phyloP scores from a whole-genome alignment of 2,329 filamentous ascomycete genomes.

The Ceratocystis alfenasii region DNA sequence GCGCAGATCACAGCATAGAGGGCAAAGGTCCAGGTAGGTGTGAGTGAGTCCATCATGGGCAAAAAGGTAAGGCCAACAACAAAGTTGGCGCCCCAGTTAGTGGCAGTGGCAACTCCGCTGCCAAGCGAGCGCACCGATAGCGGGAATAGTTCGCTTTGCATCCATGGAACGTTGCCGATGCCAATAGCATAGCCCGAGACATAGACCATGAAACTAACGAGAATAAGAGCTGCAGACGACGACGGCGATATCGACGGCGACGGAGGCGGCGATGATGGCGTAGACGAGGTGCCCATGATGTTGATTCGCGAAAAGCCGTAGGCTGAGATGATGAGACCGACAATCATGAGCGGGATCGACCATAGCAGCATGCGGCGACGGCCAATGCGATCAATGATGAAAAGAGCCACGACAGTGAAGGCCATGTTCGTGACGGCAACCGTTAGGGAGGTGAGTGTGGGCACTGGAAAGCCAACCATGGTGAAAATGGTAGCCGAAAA shows the following conservation, averaged over 20 bases:
- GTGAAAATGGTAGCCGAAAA: constrained; percentile 75
- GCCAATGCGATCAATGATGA: constrained; percentile 68
- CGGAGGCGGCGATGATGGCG: not conserved
- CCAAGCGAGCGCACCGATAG: constrained; percentile 60
- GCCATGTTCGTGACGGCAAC: constrained; percentile 75
- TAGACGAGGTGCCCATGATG: constrained; percentile 28
- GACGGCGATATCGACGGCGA: constrained; percentile 10
- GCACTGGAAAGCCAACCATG: constrained; percentile 63
- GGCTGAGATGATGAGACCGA: constrained; percentile 58
- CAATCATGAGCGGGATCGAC: constrained; percentile 73
- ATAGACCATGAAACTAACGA: constrained; percentile 68
- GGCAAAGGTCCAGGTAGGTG: constrained; percentile 64
- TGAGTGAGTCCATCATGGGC: constrained; percentile 68
- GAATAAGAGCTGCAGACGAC: constrained; percentile 45
- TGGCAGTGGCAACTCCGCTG: constrained; percentile 62
- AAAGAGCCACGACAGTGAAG: constrained; percentile 63
- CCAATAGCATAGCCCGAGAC: constrained; percentile 78
- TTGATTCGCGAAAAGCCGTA: constrained; percentile 58
- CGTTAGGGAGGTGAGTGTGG: constrained; percentile 66
- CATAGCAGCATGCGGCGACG: constrained; percentile 67
- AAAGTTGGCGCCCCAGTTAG: constrained; percentile 81
- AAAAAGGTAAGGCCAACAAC: constrained; percentile 76
- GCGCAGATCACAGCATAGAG: constrained; percentile 64
- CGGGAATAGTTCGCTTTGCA: constrained; percentile 86
- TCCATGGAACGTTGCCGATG: constrained; percentile 88